Base-by-base conservation (phyloP, 2,329 filamentous ascomycete species). In the Fusarium albidum region DNA sequence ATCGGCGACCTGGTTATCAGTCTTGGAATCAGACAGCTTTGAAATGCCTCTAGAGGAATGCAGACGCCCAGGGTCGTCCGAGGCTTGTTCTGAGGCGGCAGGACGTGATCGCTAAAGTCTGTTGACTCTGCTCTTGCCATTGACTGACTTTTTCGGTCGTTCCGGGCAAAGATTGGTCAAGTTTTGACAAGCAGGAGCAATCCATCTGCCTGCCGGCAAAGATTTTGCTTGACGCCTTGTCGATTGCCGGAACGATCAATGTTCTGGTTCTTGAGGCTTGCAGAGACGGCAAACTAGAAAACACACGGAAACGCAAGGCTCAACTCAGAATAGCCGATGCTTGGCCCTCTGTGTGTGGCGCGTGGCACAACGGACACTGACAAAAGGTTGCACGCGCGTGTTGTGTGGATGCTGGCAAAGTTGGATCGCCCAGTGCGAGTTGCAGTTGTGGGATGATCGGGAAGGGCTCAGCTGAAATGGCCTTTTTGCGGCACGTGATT, bases 391-490 rank as follows among this genome's bases (percentile, higher is more conserved):
- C 10, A 34, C 32, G 21, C 21, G 21, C 21, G 21, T 7, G 21
- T 21, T 4, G 21, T 21, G 53, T 53, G 53, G 53, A 29, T 57
- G 55, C 48, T n/a, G 52, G 27, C 17, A 15, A 15, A 28, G 11
- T 39, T 39, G 31, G 45, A 48, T 59, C 57, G 32, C 48, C 46
- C 35, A 43, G 17, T 50, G 25, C 14, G 54, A 41, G 46, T 48
- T 18, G 21, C 18, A 46, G 52, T 49, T 61, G 52, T 63, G 46
- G 59, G 45, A 48, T 28, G 43, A 50, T 56, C 53, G 34, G 52
- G 52, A 55, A 58, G 51, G 46, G 28, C 55, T 47, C 63, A 66
- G 63, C 63, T 66, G 63, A 66, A 61, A 46, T 50, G 44, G 34
- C 17, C 35, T 34, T 9, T 51, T 12, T 7, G 17, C 15, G 51